Percentiles rank a stretch among this genome's conserved stretches.
phyloP scores from a whole-genome alignment of 2,329 filamentous ascomycete species.

The Ophiostoma australiae region DNA sequence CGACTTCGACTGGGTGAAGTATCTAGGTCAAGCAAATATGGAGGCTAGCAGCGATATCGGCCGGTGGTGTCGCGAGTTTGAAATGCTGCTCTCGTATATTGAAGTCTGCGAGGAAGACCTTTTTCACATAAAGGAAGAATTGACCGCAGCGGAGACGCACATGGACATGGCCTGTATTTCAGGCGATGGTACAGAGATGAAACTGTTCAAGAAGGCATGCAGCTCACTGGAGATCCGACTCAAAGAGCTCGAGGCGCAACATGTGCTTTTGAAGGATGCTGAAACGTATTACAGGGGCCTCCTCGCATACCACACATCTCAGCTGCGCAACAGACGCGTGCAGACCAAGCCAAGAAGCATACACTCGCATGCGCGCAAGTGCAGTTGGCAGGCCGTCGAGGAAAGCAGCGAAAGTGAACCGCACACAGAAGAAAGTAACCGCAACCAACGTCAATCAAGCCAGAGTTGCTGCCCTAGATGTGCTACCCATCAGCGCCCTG shows the following conservation, averaged over 20 bases:
- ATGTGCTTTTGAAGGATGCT: not conserved
- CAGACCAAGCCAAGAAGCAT: not conserved
- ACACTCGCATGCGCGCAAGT: conserved; percentile 5
- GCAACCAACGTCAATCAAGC: not conserved
- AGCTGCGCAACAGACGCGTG: conserved; percentile 9
- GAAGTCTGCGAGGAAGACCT: not conserved
- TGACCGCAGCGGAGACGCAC: not conserved
- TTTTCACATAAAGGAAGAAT: not conserved
- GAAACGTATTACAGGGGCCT: not conserved
- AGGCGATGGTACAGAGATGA: not conserved
- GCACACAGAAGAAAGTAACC: not conserved
- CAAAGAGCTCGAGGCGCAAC: not conserved
- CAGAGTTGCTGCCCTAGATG: conserved; percentile 6
- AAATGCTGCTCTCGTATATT: not conserved
- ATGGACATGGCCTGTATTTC: not conserved
- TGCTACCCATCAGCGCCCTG: conserved; percentile 20
- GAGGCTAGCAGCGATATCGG: not conserved
- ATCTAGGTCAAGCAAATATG: not conserved
- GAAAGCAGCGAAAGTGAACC: not conserved
- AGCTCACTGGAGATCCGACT: not conserved
- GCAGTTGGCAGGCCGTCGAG: not conserved
- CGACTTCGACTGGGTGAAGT: conserved; percentile 28
- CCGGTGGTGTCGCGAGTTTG: not conserved
- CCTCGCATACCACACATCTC: conserved; percentile 4
- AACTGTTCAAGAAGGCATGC: not conserved